Evolutionary conservation across 768 basidiomycete genomes (phyloP).

Genomic region (Tricholoma sp.): DNA sequence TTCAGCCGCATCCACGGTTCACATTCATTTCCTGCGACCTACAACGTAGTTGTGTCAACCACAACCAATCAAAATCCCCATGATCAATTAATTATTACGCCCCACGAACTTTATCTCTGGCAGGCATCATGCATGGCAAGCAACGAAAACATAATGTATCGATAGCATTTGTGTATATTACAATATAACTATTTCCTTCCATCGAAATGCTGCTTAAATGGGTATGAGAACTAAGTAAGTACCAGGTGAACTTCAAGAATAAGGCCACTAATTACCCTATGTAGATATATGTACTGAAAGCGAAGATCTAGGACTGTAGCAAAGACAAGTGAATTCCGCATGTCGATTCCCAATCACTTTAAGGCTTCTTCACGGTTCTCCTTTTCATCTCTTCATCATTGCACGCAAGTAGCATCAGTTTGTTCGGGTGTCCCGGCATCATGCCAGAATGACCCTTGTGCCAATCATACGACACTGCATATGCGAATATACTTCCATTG

Average conservation of each 20-base stretch:
- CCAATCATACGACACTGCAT: constrained; percentile 92
- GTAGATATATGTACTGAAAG: neutral
- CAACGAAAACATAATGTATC: constrained; percentile 9
- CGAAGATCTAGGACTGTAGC: neutral
- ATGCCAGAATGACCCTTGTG: constrained; percentile 87
- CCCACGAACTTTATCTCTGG: neutral
- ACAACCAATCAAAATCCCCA: neutral
- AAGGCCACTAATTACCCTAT: neutral
- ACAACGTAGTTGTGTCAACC: neutral
- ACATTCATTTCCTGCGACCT: neutral
- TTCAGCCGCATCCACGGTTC: neutral
- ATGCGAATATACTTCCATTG: constrained; percentile 85
- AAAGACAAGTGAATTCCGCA: neutral
- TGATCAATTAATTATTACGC: neutral
- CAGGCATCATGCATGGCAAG: no score
- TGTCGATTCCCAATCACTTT: constrained; percentile 8
- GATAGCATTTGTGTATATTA: constrained; percentile 4
- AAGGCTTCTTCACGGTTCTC: constrained; percentile 36
- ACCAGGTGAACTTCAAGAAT: neutral
- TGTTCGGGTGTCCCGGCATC: constrained; percentile 68
- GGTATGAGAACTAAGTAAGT: neutral
- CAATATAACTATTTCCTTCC: neutral
- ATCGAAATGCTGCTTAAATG: neutral
- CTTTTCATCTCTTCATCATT: constrained; percentile 86
- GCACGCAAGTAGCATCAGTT: constrained; percentile 78